phyloP scores from a whole-genome alignment of 1,284 basidiomycete genomes.

The Schizopora paradoxa region DNA sequence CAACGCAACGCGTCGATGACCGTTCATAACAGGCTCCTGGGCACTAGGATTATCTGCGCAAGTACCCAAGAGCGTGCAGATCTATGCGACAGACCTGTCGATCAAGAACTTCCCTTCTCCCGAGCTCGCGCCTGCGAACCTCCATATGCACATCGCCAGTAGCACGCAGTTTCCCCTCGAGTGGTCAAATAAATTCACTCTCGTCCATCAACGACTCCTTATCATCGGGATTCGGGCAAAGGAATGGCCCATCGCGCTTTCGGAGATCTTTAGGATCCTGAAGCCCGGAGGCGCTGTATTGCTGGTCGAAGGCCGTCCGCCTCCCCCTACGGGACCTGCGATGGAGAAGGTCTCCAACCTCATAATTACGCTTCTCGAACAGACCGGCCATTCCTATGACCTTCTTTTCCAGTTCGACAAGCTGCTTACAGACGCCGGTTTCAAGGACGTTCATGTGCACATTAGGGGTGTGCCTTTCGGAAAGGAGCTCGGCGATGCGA shows the following conservation, averaged over 20 bases:
- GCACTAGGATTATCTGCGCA: background rate
- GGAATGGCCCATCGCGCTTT: slow-evolving; percentile 16
- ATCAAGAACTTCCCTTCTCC: slow-evolving; percentile 1
- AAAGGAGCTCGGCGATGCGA: too few species aligned
- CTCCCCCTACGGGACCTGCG: too few species aligned
- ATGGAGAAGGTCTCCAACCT: too few species aligned
- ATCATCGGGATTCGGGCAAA: slow-evolving; percentile 14
- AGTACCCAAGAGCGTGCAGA: background rate
- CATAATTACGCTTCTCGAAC: too few species aligned
- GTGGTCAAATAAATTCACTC: slow-evolving; percentile 20
- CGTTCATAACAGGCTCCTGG: background rate
- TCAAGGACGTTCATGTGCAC: too few species aligned
- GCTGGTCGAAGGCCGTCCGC: slow-evolving; percentile 15
- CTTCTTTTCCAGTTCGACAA: too few species aligned
- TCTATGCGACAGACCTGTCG: background rate
- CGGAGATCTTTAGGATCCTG: slow-evolving; percentile 18
- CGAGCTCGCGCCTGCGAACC: too few species aligned
- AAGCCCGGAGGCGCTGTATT: slow-evolving; percentile 20
- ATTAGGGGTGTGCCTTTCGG: too few species aligned
- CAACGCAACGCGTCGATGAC: too few species aligned
- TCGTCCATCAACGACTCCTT: slow-evolving; percentile 20
- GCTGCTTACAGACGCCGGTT: too few species aligned
- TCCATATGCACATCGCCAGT: too few species aligned
- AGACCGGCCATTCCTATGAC: too few species aligned
- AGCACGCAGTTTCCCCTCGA: slow-evolving; percentile 12